Conservation (phyloP, 495 filamentous ascomycete species). For the Hyphodiscus hymeniophilus region DNA sequence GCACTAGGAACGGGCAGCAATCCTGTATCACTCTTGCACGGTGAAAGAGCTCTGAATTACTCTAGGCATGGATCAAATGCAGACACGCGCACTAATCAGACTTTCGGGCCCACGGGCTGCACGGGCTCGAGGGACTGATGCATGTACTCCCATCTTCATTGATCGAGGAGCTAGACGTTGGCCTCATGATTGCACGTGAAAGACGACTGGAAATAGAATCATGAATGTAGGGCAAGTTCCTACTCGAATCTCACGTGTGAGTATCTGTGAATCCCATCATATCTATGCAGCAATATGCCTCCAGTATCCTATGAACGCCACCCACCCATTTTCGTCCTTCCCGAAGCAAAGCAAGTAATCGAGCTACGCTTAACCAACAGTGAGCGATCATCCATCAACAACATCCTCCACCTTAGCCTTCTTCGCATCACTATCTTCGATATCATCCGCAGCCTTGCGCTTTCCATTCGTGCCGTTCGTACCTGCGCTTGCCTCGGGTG, state of each 20-base stretch:
- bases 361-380: too few species aligned
- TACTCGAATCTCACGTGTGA: background rate
- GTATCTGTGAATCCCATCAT: background rate
- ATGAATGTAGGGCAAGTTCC: background rate
- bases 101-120: too few species aligned
- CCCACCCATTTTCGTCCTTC: conserved; percentile 1
- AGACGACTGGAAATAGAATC: background rate
- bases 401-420: conserved; percentile 19
- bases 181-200: too few species aligned
- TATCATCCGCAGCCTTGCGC: conserved; percentile 39
- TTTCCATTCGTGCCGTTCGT: conserved; percentile 24
- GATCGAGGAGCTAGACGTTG: too few species aligned
- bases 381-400: background rate
- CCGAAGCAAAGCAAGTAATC: conserved; percentile 1
- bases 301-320: conserved; percentile 11
- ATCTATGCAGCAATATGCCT: background rate
- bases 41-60: too few species aligned
- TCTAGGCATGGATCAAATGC: too few species aligned
- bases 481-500: conserved; percentile 5
- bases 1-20: too few species aligned
- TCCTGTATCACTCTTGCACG: too few species aligned
- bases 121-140: too few species aligned
- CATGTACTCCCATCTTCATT: too few species aligned
- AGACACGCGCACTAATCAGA: too few species aligned
- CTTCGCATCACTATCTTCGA: conserved; percentile 25